Base-by-base conservation (phyloP, 2,329 filamentous ascomycete species). In the Alternaria sp. region DNA sequence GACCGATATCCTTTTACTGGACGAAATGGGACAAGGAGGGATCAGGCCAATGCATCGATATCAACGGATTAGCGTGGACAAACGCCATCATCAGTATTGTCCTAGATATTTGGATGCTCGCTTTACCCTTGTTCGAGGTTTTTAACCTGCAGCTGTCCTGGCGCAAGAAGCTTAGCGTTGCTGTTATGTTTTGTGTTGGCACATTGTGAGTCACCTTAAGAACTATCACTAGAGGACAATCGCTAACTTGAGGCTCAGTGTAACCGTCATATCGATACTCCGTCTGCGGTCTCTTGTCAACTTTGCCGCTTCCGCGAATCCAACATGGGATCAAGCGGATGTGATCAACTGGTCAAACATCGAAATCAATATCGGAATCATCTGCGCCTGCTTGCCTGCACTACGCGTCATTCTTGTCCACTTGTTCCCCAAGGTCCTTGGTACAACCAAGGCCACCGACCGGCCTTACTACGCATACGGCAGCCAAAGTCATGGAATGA, bases 351-450 rank as follows among this genome's bases (percentile, higher is more conserved):
- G 81, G 81, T 79, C 75, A 18, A 77, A 76, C 12, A 73, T 82
- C 28, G 81, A 83, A 64, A 72, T 81, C 57, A 75, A 81, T 59
- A 75, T 81, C 2, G 80, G 79, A 26, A 79, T 82, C 53, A 78
- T 82, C n/a, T 82, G 81, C 63, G 78, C 78, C 7, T 81, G 81
- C 68, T 77, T 83, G 66, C 81, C 81, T 1, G 70, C 75, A n/a
- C 62, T 81, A 16, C 76, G 79, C 34, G 71, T 78, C 2, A 69
- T 81, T 3, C 69, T 81, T 28, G 73, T 78, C n/a, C 75, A 72
- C 16, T 34, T 77, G 11, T 78, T 76, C 44, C 79, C 80, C 26
- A 66, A 62, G n/a, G 38, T 77, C 1, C 73, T 81, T 53, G 79
- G 77, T 8, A 74, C 75, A 14, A 78, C 75, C 1, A 64, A 61